Percentiles rank a stretch among this genome's conserved stretches.
These are phyloP conservation scores for Stipa capillata DNA, from an alignment of 176 grass and related monocot genomes.

Conservation along the genomic window DNA sequence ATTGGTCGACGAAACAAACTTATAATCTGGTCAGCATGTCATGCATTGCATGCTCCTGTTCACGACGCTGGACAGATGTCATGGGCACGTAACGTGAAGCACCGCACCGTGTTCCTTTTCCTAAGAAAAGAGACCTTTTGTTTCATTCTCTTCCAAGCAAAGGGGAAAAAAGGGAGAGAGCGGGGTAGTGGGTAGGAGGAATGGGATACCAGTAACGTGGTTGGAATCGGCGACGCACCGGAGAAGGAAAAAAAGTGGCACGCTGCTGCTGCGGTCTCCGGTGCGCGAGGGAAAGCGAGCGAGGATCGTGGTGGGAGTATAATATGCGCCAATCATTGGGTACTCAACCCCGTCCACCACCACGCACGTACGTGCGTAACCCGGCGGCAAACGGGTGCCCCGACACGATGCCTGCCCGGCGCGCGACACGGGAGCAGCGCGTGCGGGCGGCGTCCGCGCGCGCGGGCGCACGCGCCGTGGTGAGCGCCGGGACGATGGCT, in stretches of 20 bases:
- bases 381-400: not conserved
- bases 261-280: no score
- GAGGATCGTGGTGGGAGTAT: not conserved
- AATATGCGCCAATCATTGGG: slow-evolving; percentile 37
- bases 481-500: not conserved
- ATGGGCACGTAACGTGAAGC: slow-evolving; percentile 18
- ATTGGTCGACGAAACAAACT: not conserved
- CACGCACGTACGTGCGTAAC: no score
- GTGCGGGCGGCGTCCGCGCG: slow-evolving; percentile 16
- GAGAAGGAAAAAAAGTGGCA: not conserved
- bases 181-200: not conserved
- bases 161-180: not conserved
- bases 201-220: not conserved
- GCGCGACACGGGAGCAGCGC: slow-evolving; percentile 18
- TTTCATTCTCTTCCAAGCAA: slow-evolving; percentile 18
- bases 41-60: slow-evolving; percentile 8
- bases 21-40: not conserved
- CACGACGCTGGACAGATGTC: slow-evolving; percentile 28
- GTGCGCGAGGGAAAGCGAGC: not conserved
- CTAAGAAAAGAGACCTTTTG: not conserved
- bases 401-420: slow-evolving; percentile 11
- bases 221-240: not conserved
- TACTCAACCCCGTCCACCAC: slow-evolving; percentile 16
- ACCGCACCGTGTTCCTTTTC: not conserved
- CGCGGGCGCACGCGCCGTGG: not conserved